Percentiles rank a stretch among this genome's conserved stretches.
Conservation (phyloP, 2,329 filamentous ascomycete genomes). For the Aspergillus pseudonomiae region DNA sequence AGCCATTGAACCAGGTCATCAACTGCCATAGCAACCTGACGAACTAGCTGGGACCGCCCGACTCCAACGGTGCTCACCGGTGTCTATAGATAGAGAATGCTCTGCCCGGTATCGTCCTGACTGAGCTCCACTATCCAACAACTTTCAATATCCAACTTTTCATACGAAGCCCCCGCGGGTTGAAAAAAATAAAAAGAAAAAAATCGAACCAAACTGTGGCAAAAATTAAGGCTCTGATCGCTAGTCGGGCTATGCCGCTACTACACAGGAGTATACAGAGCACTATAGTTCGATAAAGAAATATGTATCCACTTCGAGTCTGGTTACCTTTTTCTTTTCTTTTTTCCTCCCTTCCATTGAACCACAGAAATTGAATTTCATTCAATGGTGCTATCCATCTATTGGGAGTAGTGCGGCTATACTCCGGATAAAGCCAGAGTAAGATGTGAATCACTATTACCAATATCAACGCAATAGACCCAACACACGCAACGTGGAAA, state of each 20-base stretch:
- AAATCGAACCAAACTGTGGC: not conserved
- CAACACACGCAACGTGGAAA: not conserved
- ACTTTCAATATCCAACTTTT: not conserved
- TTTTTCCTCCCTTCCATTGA: not conserved
- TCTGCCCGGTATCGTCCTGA: not conserved
- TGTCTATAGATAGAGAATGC: conserved; percentile 1
- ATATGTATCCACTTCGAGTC: not conserved
- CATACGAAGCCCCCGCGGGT: not conserved
- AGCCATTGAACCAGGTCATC: not conserved
- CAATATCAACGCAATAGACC: not conserved
- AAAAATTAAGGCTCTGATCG: not conserved
- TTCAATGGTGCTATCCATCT: not conserved
- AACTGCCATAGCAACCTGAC: not conserved
- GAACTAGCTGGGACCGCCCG: not conserved
- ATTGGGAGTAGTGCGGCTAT: not conserved
- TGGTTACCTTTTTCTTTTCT: not conserved
- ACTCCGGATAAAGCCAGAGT: not conserved
- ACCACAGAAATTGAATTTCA: not conserved
- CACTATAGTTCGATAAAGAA: not conserved
- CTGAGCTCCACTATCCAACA: not conserved
- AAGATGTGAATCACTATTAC: not conserved
- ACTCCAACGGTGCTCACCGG: not conserved
- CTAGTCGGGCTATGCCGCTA: not conserved
- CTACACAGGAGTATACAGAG: not conserved
- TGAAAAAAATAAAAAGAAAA: not conserved